Percentiles rank a stretch among this genome's conserved stretches.
phyloP scores from a whole-genome alignment of 2,329 filamentous ascomycete species.

The Dactylella cylindrospora region DNA sequence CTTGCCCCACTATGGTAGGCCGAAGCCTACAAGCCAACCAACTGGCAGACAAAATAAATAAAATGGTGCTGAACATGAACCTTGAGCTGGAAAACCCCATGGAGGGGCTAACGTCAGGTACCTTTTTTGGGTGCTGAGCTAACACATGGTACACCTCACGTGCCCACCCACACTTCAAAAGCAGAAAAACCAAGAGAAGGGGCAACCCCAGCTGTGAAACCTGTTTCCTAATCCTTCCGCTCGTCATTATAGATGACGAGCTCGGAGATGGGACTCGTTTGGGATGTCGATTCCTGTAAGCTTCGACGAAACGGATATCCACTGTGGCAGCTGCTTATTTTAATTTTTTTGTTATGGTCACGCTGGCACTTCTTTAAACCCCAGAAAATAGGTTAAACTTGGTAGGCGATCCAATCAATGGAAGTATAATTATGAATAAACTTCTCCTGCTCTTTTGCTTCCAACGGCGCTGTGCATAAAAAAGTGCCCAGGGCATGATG shows the following conservation, averaged over 20 bases:
- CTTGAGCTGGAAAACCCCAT: no score
- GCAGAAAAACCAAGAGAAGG: no score
- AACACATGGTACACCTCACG: conserved; percentile 16
- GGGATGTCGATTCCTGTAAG: conserved; percentile 15
- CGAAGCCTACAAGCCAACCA: no score
- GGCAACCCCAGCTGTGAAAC: conserved; percentile 26
- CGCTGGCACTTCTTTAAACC: conserved; percentile 13
- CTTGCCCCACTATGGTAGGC: conserved; percentile 44
- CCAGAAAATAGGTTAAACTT: not conserved
- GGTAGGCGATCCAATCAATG: conserved; percentile 27
- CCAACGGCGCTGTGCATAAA: no score
- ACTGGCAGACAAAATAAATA: no score
- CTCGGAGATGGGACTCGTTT: conserved; percentile 31
- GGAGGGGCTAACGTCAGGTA: conserved; percentile 14
- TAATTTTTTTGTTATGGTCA: conserved; percentile 17
- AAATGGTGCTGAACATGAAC: no score
- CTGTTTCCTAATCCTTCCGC: conserved; percentile 8
- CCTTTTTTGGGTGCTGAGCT: conserved; percentile 3
- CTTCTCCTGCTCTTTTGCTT: not conserved
- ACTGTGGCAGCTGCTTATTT: no score
- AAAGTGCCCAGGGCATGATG: conserved; percentile 17
- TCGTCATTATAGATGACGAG: conserved; percentile 1
- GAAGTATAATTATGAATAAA: conserved; percentile 1
- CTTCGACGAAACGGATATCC: not conserved
- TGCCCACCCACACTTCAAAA: conserved; percentile 5